Percentiles rank a stretch among this genome's conserved stretches.
These are phyloP conservation scores for Colletotrichum sp. DNA, from an alignment of 2,329 filamentous ascomycete species.

Conservation along the genomic window DNA sequence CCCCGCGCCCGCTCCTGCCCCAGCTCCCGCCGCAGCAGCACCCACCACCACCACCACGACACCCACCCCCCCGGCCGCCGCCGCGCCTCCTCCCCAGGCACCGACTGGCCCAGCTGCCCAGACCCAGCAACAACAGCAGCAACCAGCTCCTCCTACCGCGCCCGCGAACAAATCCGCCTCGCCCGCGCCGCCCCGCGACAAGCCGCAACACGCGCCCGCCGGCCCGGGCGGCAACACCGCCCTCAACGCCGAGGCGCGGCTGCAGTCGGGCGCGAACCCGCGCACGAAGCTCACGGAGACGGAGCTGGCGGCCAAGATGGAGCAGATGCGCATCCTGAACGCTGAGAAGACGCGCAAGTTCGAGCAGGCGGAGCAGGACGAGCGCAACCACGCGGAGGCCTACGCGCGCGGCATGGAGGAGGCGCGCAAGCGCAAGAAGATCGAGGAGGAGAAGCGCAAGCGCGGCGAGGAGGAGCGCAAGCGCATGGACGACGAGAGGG, in stretches of 20 bases:
- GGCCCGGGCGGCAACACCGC: conserved; percentile 30
- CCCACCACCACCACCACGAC: too few species aligned
- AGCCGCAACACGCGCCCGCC: conserved; percentile 16
- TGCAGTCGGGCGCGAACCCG: conserved; percentile 62
- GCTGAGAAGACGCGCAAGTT: conserved; percentile 65
- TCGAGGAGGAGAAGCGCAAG: conserved; percentile 56
- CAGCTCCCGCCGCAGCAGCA: too few species aligned
- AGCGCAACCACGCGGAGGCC: conserved; percentile 59
- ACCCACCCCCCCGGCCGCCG: too few species aligned
- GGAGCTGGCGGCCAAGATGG: conserved; percentile 65
- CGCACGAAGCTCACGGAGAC: conserved; percentile 64
- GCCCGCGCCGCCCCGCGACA: conserved; percentile 25
- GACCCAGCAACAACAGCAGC: too few species aligned
- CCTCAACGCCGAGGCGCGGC: conserved; percentile 44
- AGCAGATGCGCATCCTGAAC: conserved; percentile 62
- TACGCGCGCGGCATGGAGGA: conserved; percentile 63
- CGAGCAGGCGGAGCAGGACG: conserved; percentile 62
- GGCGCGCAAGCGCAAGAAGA: conserved; percentile 52
- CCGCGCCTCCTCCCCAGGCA: too few species aligned
- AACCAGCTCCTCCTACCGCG: not conserved
- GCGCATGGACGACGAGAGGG: conserved; percentile 63
- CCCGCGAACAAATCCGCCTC: not conserved
- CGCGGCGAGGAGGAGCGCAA: conserved; percentile 57
- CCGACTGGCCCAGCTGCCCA: too few species aligned
- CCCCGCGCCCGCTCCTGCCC: too few species aligned